Base-by-base conservation (phyloP, 2,329 filamentous ascomycete genomes). In the Coniochaeta ligniaria region DNA sequence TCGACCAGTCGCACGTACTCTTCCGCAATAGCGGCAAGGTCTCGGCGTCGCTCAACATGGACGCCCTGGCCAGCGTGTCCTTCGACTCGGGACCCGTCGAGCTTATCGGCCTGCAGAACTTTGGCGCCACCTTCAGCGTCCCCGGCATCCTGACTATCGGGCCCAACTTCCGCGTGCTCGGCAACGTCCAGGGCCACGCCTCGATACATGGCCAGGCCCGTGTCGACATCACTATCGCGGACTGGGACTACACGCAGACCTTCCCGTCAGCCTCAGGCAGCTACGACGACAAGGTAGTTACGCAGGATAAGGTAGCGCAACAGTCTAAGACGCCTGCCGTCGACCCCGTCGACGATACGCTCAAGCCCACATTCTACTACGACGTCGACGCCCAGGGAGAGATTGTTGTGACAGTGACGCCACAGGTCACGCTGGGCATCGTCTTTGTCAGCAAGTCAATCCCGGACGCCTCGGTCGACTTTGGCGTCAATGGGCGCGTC, bases 61-160 rank as follows among this genome's bases (percentile, higher is more conserved):
- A n/a, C n/a, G n/a, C n/a, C n/a, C n/a, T n/a, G n/a, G n/a, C n/a
- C n/a, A n/a, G n/a, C n/a, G n/a, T n/a, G n/a, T 6, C 36, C 36
- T 65, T 63, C 35, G 26, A 26, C 36, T 60, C 33, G 20, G 17
- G 35, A 22, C 54, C 47, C 6, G 26, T 61, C 11, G 60, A 60
- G 43, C 24, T 63, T 31, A 20, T 61, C 14, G 61, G 60, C 9
- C 24, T 60, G 22, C 59, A 61, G 45, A 59, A 20, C 28, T 52
- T 62, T 33, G 63, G 63, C 6, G 65, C 63, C 14, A 62, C 59
- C 35, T 62, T 66, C 35, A 57, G 43, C 24, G 52, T 66, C 16
- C 62, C 64, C 9, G 65, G 65, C 20, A 58, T 66, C 60, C 61
- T 62, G 9, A 66, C 63, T 33, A 60, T 66, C 31, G 65, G 65